These are phyloP conservation scores for Pseudocercospora fijiensis DNA, from an alignment of 2,329 filamentous ascomycete genomes.

Conservation along the genomic window DNA sequence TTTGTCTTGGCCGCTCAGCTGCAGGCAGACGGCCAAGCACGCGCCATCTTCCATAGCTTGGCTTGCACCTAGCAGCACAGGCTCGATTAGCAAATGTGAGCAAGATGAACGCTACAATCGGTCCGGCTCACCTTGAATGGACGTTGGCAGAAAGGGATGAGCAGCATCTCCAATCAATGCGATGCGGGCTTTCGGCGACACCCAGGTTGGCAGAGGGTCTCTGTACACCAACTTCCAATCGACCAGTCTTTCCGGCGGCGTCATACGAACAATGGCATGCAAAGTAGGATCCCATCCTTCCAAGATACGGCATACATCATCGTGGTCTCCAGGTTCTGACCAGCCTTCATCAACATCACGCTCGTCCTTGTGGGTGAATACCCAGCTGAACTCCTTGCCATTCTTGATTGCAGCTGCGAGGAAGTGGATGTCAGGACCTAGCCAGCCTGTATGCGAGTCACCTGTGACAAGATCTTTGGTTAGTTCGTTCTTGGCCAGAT, in stretches of 20 bases:
- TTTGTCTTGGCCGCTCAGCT: slow-evolving; percentile 45
- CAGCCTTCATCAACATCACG: slow-evolving; percentile 51
- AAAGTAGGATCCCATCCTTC: slow-evolving; percentile 49
- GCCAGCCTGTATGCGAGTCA: slow-evolving; percentile 55
- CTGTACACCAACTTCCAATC: slow-evolving; percentile 60
- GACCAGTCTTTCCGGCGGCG: slow-evolving; percentile 37
- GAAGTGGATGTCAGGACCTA: slow-evolving; percentile 55
- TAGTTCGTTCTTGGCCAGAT: slow-evolving; percentile 51
- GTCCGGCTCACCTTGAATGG: slow-evolving; percentile 56
- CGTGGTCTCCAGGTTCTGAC: slow-evolving; percentile 46
- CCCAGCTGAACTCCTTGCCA: slow-evolving; percentile 56
- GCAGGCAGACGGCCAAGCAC: slow-evolving; percentile 48
- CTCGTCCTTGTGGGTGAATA: slow-evolving; percentile 53
- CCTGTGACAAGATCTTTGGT: slow-evolving; percentile 50
- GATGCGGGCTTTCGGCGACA: slow-evolving; percentile 52
- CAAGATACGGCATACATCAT: slow-evolving; percentile 47
- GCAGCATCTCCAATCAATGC: slow-evolving; percentile 56
- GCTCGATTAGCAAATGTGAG: too few species aligned
- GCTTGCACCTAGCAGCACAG: background rate
- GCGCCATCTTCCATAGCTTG: slow-evolving; percentile 56
- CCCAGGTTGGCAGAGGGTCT: slow-evolving; percentile 56
- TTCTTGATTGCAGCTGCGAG: slow-evolving; percentile 55
- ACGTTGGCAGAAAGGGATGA: slow-evolving; percentile 56
- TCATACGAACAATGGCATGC: slow-evolving; percentile 48
- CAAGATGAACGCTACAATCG: too few species aligned